These are phyloP conservation scores for Akanthomyces muscarius DNA, from an alignment of 2,329 filamentous ascomycete species.

Conservation along the genomic window DNA sequence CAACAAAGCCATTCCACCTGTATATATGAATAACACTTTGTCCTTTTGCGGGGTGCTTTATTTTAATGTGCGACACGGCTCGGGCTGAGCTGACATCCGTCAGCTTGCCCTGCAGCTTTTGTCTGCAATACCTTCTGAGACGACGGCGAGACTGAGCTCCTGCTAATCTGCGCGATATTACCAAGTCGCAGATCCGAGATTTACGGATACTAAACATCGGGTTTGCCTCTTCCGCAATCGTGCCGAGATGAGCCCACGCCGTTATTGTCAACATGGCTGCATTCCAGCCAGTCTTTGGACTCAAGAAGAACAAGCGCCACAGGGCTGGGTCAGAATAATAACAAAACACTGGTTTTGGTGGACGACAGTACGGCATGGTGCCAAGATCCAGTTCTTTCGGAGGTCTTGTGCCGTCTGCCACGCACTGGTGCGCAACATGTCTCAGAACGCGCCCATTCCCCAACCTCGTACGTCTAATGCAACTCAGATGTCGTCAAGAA, in stretches of 20 bases:
- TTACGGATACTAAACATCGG: not conserved
- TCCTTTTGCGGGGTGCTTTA: not conserved
- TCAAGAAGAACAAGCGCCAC: not conserved
- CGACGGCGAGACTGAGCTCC: not conserved
- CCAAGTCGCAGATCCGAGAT: not conserved
- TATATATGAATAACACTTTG: not conserved
- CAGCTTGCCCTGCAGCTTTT: not conserved
- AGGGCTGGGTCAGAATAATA: not conserved
- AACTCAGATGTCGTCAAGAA: not conserved
- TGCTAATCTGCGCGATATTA: not conserved
- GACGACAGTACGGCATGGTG: not conserved
- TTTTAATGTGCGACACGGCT: not conserved
- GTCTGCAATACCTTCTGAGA: not conserved
- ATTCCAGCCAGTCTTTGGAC: not conserved
- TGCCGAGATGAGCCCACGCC: not conserved
- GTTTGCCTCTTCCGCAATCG: not conserved
- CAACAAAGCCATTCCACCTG: too few species aligned
- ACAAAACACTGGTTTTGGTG: not conserved
- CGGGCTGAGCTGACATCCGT: too few species aligned
- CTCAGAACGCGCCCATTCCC: not conserved
- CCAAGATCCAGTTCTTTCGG: not conserved
- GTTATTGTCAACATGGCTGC: not conserved
- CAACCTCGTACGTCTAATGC: not conserved
- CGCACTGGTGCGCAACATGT: not conserved
- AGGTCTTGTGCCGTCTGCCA: not conserved